Evolutionary conservation across 352 stramenopile genomes (phyloP).

Genomic region (Globisporangium cylindrosporum): DNA sequence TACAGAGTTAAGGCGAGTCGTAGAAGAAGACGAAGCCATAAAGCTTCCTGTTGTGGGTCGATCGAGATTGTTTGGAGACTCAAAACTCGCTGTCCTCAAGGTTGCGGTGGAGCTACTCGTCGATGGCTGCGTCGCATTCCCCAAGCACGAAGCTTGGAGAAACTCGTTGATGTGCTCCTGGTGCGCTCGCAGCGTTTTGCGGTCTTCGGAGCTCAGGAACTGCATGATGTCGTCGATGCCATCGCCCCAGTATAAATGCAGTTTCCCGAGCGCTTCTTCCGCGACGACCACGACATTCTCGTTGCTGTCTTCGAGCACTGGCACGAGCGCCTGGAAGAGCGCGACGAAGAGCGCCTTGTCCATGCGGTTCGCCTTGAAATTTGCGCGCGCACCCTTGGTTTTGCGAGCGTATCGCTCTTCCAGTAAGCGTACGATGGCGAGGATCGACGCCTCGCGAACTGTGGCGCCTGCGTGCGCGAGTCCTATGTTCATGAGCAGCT

Average conservation of each 20-base stretch:
- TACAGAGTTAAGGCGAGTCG: neutral
- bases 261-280: constrained; percentile 62
- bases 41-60: neutral
- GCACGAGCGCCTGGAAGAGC: constrained; percentile 58
- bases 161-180: constrained; percentile 52
- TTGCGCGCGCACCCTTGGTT: constrained; percentile 4
- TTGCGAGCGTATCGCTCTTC: constrained; percentile 47
- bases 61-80: neutral
- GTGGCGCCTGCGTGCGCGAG: constrained; percentile 34
- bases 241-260: constrained; percentile 53
- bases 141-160: constrained; percentile 18
- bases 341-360: constrained; percentile 51
- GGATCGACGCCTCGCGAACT: constrained; percentile 49
- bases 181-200: constrained; percentile 46
- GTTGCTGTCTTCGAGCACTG: constrained; percentile 51
- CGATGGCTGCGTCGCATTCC: neutral
- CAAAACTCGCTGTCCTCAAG: neutral
- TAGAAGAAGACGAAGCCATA: neutral
- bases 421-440: constrained; percentile 47
- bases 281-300: constrained; percentile 60
- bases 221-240: constrained; percentile 42
- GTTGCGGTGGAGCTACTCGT: neutral
- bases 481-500: constrained; percentile 64
- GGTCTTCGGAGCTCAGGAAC: constrained; percentile 68
- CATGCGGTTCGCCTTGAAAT: constrained; percentile 23